Base-by-base conservation (phyloP, 805 yeast genomes). In the Debaryomyces prosopidis region DNA sequence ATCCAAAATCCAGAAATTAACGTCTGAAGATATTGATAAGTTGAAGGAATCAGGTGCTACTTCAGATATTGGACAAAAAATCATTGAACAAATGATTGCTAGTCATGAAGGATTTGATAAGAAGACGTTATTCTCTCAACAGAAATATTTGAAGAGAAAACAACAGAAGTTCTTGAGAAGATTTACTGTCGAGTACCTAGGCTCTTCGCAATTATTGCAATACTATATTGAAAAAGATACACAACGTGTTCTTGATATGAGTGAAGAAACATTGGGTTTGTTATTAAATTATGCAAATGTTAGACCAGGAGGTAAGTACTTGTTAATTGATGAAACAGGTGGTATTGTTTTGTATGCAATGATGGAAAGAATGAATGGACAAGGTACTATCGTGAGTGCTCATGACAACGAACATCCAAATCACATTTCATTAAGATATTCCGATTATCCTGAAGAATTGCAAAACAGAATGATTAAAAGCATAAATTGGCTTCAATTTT, bases 341-440 rank as follows among this genome's bases (percentile, higher is more conserved):
- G 97, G 98, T 5, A 75, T 92, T n/a, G 61, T 94, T 1, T 79
- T 87, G 5, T 87, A 87, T 48, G 89, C 96, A 3, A 73, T 94
- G 76, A 61, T 94, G 66, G 99, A 94, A 62, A 76, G 97, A 60
- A 88, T 95, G 92, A 82, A 82, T 48, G 96, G 96, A 11, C 69
- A 80, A 42, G 85, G 85, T 9, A 60, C 73, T 3, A 81, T 94
- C 36, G 75, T 89, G 2, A 76, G 89, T 16, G 73, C 84, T 1
- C 97, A 94, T 66, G 99, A 94, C 60, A 89, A 89, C 64, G 99
- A 94, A 63, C 97, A 92, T 60, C 84, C 96, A 2, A 91, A 91
- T 59, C 68, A 84, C 20, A 85, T 85, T 47, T 80, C 87, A 0
- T 66, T 92, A 46, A 78, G 80, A 49, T 82, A 81, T 57, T 76